These are phyloP conservation scores for Fusarium xyrophilum DNA, from an alignment of 2,329 filamentous ascomycete species.

Conservation along the genomic window DNA sequence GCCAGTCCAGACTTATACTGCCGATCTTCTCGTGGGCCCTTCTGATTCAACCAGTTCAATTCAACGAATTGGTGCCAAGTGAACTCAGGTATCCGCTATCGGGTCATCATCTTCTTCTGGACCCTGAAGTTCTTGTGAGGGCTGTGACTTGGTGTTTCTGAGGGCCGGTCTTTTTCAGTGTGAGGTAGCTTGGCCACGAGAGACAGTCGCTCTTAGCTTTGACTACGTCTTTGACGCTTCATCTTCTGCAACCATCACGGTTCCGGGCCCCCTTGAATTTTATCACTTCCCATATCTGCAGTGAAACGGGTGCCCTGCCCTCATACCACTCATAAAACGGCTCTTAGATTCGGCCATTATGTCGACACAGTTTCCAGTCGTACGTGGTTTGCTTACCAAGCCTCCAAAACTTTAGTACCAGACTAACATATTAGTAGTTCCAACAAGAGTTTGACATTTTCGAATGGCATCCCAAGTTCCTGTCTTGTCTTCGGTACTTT, in stretches of 20 bases:
- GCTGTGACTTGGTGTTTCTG: conserved; percentile 6
- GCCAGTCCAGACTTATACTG: neutral
- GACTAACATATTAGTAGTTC: conserved; percentile 48
- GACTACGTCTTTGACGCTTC: neutral
- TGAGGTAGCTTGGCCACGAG: conserved; percentile 8
- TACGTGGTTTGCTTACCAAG: conserved; percentile 22
- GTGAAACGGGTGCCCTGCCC: neutral
- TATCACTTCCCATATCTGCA: neutral
- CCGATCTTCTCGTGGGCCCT: conserved; percentile 9
- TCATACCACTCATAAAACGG: neutral
- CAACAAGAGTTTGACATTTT: conserved; percentile 75
- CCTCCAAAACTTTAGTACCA: conserved; percentile 1
- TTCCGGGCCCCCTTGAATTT: neutral
- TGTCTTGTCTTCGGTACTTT: conserved; percentile 90
- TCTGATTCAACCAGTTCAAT: conserved; percentile 12
- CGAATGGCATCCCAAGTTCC: conserved; percentile 90
- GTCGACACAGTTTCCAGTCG: conserved; percentile 40
- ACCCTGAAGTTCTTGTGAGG: conserved; percentile 1
- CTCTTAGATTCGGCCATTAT: conserved; percentile 15
- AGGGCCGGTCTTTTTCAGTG: conserved; percentile 1
- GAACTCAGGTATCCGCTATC: conserved; percentile 6
- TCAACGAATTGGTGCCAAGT: conserved; percentile 2
- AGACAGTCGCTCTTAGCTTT: neutral
- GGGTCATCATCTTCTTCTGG: neutral
- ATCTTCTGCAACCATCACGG: conserved; percentile 3